Evolutionary conservation across 2,329 filamentous ascomycete genomes (phyloP).

Genomic region (Pseudophaeomoniella oleicola): DNA sequence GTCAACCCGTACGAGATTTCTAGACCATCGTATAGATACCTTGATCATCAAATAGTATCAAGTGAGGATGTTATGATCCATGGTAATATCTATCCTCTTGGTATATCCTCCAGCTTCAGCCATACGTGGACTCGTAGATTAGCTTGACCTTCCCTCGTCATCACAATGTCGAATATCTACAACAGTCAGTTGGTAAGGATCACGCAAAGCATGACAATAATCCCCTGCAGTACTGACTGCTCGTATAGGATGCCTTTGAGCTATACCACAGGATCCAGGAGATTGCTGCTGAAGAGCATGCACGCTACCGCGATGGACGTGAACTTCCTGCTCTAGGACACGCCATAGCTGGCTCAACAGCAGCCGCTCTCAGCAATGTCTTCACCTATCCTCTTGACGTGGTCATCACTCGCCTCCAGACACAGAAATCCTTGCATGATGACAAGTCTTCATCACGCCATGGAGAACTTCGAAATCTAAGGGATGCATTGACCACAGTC

Average conservation of each 20-base stretch:
- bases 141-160: too few species aligned
- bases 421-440: conserved; percentile 47
- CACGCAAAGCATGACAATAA: too few species aligned
- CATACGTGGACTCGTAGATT: too few species aligned
- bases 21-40: too few species aligned
- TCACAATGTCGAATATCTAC: conserved; percentile 9
- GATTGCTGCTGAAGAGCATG: conserved; percentile 11
- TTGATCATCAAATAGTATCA: too few species aligned
- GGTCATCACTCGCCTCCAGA: conserved; percentile 68
- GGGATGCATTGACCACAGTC: conserved; percentile 58
- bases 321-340: conserved; percentile 62
- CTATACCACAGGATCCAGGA: conserved; percentile 27
- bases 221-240: conserved; percentile 1
- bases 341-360: conserved; percentile 63
- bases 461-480: conserved; percentile 47
- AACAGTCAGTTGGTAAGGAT: conserved; percentile 9
- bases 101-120: too few species aligned
- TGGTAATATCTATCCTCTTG: too few species aligned
- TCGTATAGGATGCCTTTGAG: conserved; percentile 24
- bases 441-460: conserved; percentile 15
- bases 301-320: conserved; percentile 15
- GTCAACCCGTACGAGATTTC: too few species aligned
- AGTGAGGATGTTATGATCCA: too few species aligned
- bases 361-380: conserved; percentile 65
- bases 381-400: conserved; percentile 70